These are phyloP conservation scores for Plasmodium malariae DNA, from an alignment of 169 alveolate genomes.

Conservation along the genomic window DNA sequence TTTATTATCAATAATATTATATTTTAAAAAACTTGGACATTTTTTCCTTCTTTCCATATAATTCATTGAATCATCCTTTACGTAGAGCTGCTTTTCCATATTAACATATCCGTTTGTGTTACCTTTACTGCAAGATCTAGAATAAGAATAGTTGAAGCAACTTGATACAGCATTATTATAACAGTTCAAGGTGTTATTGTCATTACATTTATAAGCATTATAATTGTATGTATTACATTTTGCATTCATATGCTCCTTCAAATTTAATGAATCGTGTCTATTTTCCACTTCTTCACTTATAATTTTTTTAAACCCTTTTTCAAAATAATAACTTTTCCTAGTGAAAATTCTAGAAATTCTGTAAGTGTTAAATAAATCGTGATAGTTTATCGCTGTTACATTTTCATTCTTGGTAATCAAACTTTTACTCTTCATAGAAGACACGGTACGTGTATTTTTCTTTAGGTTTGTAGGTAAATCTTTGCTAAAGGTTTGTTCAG, in stretches of 20 bases:
- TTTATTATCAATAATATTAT: not conserved
- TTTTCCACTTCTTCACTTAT: not conserved
- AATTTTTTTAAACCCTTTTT: not conserved
- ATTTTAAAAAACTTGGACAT: not conserved
- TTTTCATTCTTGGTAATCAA: slow-evolving; percentile 13
- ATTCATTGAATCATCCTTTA: not conserved
- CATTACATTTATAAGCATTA: not conserved
- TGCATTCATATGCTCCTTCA: too few relatives aligned
- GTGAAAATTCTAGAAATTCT: slow-evolving; percentile 27
- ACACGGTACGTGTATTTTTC: slow-evolving; percentile 2
- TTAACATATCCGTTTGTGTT: not conserved
- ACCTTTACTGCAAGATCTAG: not conserved
- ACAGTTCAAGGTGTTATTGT: not conserved
- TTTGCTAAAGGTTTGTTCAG: slow-evolving; percentile 58
- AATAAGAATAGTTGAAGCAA: not conserved
- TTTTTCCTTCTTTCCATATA: not conserved
- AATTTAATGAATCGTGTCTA: not conserved
- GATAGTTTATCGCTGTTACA: slow-evolving; percentile 29
- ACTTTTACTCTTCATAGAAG: slow-evolving; percentile 20
- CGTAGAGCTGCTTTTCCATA: not conserved
- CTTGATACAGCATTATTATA: not conserved
- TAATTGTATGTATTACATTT: not conserved
- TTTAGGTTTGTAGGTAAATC: slow-evolving; percentile 5
- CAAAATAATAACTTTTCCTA: slow-evolving; percentile 13
- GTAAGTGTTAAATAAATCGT: slow-evolving; percentile 39